Percentiles rank a stretch among this genome's conserved stretches.
Conservation (phyloP, 768 basidiomycete genomes). For the Dendrothele bispora region DNA sequence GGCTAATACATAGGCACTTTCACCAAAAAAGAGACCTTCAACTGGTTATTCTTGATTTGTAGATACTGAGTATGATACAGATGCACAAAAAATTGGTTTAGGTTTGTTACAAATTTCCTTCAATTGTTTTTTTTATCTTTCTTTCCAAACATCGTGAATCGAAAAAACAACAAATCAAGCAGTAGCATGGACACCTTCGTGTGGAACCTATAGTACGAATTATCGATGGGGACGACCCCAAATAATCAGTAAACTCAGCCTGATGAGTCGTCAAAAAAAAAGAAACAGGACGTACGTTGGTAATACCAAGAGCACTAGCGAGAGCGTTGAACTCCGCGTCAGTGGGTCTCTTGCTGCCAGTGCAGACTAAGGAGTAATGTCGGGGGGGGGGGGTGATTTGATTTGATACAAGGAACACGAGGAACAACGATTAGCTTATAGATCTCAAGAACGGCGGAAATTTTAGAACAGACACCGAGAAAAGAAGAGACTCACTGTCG, state of each 20-base stretch:
- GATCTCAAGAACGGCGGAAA: not conserved
- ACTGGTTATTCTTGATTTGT: too few relatives aligned
- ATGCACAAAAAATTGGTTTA: too few relatives aligned
- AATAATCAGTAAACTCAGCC: too few relatives aligned
- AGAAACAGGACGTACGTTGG: slow-evolving; percentile 8
- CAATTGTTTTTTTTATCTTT: too few relatives aligned
- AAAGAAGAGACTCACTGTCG: slow-evolving; percentile 42
- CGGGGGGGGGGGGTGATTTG: too few relatives aligned
- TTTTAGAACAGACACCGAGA: not conserved
- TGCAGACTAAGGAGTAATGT: slow-evolving; percentile 51
- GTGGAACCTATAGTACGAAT: slow-evolving; percentile 21
- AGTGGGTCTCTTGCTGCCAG: slow-evolving; percentile 41
- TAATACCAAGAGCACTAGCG: slow-evolving; percentile 42
- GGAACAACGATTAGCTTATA: too few relatives aligned
- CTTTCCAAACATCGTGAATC: too few relatives aligned
- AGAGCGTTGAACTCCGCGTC: slow-evolving; percentile 49
- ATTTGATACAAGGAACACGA: not conserved
- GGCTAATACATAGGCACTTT: too few relatives aligned
- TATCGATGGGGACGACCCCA: not conserved
- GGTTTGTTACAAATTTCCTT: too few relatives aligned
- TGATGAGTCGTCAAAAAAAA: not conserved
- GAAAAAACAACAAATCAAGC: too few relatives aligned
- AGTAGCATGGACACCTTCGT: slow-evolving; percentile 27
- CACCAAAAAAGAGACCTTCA: too few relatives aligned
- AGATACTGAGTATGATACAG: too few relatives aligned